phyloP scores from a whole-genome alignment of 2,329 filamentous ascomycete species.

The Beauveria bassiana region DNA sequence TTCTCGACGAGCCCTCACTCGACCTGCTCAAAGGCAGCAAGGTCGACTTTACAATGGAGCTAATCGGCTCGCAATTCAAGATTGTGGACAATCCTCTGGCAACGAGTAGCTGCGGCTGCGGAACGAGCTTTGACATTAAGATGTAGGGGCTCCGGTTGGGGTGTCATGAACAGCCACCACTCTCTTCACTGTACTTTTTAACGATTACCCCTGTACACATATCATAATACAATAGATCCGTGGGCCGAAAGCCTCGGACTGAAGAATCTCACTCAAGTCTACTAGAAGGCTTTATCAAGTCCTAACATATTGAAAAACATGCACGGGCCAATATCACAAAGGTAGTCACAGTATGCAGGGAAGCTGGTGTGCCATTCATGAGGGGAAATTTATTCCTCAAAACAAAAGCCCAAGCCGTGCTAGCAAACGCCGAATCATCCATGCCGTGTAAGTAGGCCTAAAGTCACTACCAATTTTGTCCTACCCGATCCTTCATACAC shows the following conservation, averaged over 20 bases:
- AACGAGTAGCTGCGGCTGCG: constrained; percentile 92
- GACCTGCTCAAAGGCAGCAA: constrained; percentile 89
- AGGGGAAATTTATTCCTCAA: constrained; percentile 28
- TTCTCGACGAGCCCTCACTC: constrained; percentile 80
- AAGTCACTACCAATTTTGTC: constrained; percentile 8
- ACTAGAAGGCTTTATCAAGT: neutral
- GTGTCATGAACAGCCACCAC: constrained; percentile 1
- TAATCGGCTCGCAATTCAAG: constrained; percentile 87
- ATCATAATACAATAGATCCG: neutral
- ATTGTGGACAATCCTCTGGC: constrained; percentile 89
- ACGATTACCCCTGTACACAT: neutral
- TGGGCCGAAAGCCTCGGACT: neutral
- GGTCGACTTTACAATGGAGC: constrained; percentile 91
- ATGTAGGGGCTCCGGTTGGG: constrained; percentile 30
- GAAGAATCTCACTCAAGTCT: neutral
- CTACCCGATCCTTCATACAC: constrained; percentile 18
- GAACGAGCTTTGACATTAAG: constrained; percentile 95
- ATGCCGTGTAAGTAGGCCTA: constrained; percentile 8
- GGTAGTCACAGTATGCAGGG: constrained; percentile 18
- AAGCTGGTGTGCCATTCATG: constrained; percentile 34
- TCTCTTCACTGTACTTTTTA: constrained; percentile 9
- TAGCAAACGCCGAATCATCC: constrained; percentile 31
- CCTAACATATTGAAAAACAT: neutral
- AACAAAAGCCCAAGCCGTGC: constrained; percentile 28
- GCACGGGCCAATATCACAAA: constrained; percentile 10